A percentile compares a stretch with the other conserved stretches of the same genome.
Evolutionary conservation across 352 stramenopile species (phyloP).

Genomic region (Globisporangium nagaii): DNA sequence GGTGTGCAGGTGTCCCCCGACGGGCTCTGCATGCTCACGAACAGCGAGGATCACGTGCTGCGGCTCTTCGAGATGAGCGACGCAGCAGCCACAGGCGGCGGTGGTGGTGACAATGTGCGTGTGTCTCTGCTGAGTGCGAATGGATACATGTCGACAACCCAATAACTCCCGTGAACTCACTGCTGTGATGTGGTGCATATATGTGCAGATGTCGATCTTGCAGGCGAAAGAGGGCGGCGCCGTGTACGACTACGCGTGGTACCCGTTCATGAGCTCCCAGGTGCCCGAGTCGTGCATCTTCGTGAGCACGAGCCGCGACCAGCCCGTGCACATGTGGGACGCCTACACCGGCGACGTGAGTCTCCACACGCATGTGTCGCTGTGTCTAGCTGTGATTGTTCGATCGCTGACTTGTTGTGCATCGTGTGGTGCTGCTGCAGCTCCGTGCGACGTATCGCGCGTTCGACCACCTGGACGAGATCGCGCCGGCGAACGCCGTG

Average conservation of each 20-base stretch:
- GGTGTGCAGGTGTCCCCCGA: conserved; percentile 71
- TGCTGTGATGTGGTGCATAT: too few relatives aligned
- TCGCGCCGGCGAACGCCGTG: conserved; percentile 68
- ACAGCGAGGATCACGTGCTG: conserved; percentile 76
- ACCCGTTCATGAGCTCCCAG: conserved; percentile 77
- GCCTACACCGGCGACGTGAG: conserved; percentile 72
- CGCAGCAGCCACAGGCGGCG: neutral
- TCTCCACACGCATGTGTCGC: too few relatives aligned
- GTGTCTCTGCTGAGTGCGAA: neutral
- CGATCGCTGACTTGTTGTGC: too few relatives aligned
- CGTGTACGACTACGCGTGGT: conserved; percentile 89
- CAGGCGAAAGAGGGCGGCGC: conserved; percentile 66
- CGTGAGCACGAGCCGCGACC: conserved; percentile 77
- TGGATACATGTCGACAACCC: too few relatives aligned
- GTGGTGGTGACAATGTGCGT: neutral
- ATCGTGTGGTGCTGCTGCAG: conserved; percentile 6
- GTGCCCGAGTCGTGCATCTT: conserved; percentile 83
- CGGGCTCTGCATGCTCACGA: conserved; percentile 82
- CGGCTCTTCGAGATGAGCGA: conserved; percentile 67
- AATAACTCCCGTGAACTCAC: too few relatives aligned
- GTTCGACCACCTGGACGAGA: conserved; percentile 86
- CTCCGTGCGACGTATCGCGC: conserved; percentile 78
- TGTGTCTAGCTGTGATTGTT: too few relatives aligned
- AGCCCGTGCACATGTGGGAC: conserved; percentile 90
- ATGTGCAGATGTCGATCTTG: conserved; percentile 22